Base-by-base conservation (phyloP, 2,329 filamentous ascomycete genomes). In the Fusarium gaditjirri region DNA sequence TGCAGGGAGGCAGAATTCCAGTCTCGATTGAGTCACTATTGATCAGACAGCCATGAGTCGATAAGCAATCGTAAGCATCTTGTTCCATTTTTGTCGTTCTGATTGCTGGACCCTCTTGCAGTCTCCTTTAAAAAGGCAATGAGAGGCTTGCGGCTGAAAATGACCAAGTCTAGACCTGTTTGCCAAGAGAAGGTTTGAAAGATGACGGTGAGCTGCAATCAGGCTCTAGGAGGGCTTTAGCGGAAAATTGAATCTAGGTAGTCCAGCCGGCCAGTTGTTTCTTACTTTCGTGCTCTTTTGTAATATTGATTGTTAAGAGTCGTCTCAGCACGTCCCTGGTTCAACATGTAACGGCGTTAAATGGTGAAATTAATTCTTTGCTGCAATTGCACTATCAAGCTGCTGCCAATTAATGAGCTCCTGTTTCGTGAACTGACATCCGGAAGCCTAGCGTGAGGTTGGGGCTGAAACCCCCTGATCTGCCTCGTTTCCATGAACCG, bases 211-310 rank as follows among this genome's bases (percentile, higher is more conserved):
- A 6, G 8, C 17, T 13, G 25, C 3, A 29, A 12, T 21, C 25
- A 29, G 11, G 43, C 43, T 29, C 11, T 0, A 6, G 25, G 16
- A 29, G 14, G 10, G 14, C 5, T 9, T 29, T 21, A 5, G 25
- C 5, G 12, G 21, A 10, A 29, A 1, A 21, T 46, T 25, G 6
- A 5, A 11, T 17, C 6, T 10, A 25, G 10, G 10, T 8, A 43
- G 41, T 17, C 10, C 16, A 25, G 10, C 14, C 17, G 4, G 17
- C 9, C 1, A 8, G 12, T 27, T 5, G 0, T 14, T 21, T 21
- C 4, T 21, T 27, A 10, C 17, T 25, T 27, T 44, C 11, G 11
- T 19, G 25, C 5, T 21, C 10, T 13, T 27, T 19, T 23, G 23
- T 21, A 11, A 21, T 27, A 25, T 21, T 44, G 12, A 43, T 43